Evolutionary conservation across 352 stramenopile species (phyloP), one percentile per base, ranked within the genome.

Genomic region (Pythium vanterpoolii): DNA sequence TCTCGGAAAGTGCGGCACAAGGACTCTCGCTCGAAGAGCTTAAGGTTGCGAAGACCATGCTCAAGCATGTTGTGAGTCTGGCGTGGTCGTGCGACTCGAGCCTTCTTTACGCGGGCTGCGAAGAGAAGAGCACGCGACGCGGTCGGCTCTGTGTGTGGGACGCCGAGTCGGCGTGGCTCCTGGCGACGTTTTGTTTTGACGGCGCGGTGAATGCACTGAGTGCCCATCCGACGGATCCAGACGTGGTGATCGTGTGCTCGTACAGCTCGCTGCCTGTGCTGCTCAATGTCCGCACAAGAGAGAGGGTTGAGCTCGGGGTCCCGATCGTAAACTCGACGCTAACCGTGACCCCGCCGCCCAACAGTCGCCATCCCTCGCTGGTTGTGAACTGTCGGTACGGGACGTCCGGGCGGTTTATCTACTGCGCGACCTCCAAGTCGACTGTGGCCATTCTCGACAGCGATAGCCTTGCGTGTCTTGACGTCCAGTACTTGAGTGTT

Each of bases 61-160:
- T 89, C 9, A 91, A 91, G 49, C 74, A 86, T 27, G 82, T 91
- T 3, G 79, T 77, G 1, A 67, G 74, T 33, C 85, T 75, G 55
- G 74, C 64, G 27, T 91, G 82, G 82, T 87, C 79, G 27, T 91
- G 77, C 27, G 71, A 91, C 46, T 83, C 76, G 23, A 66, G 65
- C 2, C 74, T 68, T 49, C 42, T 91, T 7, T 87, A 87, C 56
- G 77, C 78, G 0, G 79, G 73, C 2, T 91, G 82, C 53, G 82
- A 91, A 45, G 81, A 89, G 50, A 87, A 88, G 46, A 69, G 64
- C 40, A 89, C 69, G 13, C 71, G 77, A 9, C 69, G 72, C 23
- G 79, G 76, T 18, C 66, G 76, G 5, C 57, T 91, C 4, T 89
- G 77, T 34, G 74, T 91, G 9, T 91, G 82, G 82, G 76, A 91